Base-by-base conservation (phyloP, 306 rosid genomes). In the Medicago ruthenica region DNA sequence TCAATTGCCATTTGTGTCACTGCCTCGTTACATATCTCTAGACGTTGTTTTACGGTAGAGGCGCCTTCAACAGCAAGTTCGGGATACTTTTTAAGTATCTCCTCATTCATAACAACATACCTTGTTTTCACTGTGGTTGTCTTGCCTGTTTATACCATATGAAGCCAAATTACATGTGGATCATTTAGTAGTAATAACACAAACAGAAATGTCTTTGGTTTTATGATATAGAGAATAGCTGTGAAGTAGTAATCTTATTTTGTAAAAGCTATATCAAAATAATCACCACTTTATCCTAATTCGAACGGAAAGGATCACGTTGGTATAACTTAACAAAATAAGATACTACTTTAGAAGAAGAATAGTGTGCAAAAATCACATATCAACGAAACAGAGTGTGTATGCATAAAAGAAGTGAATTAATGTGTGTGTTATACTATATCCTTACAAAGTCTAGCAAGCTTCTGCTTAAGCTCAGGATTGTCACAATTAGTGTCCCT, bases 21-120 rank as follows among this genome's bases (percentile, higher is more conserved):
- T 18, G 98, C 98, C 27, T 84, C 74, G 68, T 92, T 92, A 53
- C 97, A 95, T 41, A 92, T 90, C 61, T 92, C 97, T 18, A 92
- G 91, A 37, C 97, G 79, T 71, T 95, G 97, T 82, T 79, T 90
- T 44, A 95, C 67, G 0, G 97, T 95, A 2, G 97, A 81, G 7
- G 45, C 67, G 53, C 98, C 97, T 84, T 92, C 97, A 42, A 87
- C 9, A 5, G 88, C 82, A 10, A 95, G 90, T 76, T 86, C 97
- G 12, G 93, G 93, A 65, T 86, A 90, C 75, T 84, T 83, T 48
- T 66, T 83, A 14, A 92, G 86, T 79, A 92, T 86, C 82, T 95
- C 97, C 67, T 92, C 97, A 0, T 92, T 92, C 98, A 95, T 95
- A 42, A 92, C 98, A 68, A 95, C 98, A 1, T 95, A 89, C 76